phyloP scores from a whole-genome alignment of 352 stramenopile species.

The Phytophthora tentaculata region DNA sequence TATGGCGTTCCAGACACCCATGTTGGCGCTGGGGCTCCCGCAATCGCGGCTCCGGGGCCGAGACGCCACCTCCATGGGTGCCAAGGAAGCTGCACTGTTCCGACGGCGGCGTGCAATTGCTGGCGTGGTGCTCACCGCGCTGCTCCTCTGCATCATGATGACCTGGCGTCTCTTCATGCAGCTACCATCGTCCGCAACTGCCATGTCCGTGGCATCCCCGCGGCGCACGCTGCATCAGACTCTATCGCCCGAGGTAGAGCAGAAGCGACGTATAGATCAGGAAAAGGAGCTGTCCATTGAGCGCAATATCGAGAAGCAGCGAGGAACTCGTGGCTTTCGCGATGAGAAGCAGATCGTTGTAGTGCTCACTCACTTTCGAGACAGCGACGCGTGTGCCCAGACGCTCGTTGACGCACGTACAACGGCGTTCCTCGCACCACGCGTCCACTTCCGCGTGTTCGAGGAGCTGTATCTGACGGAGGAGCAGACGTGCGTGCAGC shows the following conservation, averaged over 20 bases:
- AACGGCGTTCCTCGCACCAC: conserved; percentile 43
- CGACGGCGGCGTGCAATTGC: conserved; percentile 24
- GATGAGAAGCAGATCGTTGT: conserved; percentile 79
- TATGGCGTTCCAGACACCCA: conserved; percentile 63
- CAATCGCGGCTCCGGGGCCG: conserved; percentile 40
- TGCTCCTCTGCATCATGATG: conserved; percentile 48
- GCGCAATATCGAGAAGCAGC: conserved; percentile 10
- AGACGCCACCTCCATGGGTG: conserved; percentile 3
- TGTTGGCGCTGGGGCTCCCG: conserved; percentile 58
- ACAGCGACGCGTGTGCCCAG: conserved; percentile 63
- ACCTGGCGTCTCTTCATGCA: conserved; percentile 49
- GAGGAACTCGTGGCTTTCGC: conserved; percentile 47
- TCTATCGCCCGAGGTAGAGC: conserved; percentile 20
- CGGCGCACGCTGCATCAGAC: conserved; percentile 36
- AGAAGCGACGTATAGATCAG: conserved; percentile 22
- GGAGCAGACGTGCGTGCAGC: conserved; percentile 67
- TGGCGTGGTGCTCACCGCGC: conserved; percentile 30
- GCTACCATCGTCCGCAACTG: conserved; percentile 31
- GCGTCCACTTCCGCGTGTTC: conserved; percentile 74
- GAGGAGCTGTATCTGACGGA: conserved; percentile 72
- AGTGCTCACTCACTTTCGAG: conserved; percentile 71
- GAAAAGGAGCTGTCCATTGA: conserved; percentile 29
- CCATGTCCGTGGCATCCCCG: conserved; percentile 21
- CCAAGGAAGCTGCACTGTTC: conserved; percentile 28
- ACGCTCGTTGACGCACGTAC: conserved; percentile 52